Evolutionary conservation across 108 stramenopile species (phyloP).

Genomic region (Fragilaria radians): DNA sequence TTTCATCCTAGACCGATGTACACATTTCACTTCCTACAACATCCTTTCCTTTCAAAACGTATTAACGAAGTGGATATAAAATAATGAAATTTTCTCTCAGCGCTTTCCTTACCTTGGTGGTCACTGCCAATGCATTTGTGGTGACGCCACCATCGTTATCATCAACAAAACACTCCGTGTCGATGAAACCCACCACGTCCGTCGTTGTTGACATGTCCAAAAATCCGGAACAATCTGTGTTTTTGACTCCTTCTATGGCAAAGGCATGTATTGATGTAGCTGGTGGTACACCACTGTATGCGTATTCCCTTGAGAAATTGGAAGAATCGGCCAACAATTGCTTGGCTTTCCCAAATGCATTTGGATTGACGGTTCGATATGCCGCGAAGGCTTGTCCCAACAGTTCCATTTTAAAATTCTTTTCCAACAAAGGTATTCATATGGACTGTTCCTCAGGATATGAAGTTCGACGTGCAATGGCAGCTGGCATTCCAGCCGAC

Average conservation of each 20-base stretch:
- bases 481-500: constrained; percentile 78
- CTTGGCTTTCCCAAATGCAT: constrained; percentile 93
- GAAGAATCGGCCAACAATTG: constrained; percentile 76
- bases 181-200: too few relatives aligned
- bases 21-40: too few relatives aligned
- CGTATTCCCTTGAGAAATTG: constrained; percentile 86
- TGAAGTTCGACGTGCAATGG: constrained; percentile 85
- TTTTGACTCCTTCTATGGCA: constrained; percentile 77
- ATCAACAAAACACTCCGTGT: neutral
- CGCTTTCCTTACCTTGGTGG: neutral
- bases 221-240: constrained; percentile 42
- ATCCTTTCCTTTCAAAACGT: too few relatives aligned
- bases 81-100: neutral
- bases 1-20: too few relatives aligned
- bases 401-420: constrained; percentile 83
- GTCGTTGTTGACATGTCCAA: constrained; percentile 21
- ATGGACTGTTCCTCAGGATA: constrained; percentile 93
- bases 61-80: too few relatives aligned
- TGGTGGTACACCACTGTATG: constrained; percentile 90
- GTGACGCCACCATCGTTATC: neutral
- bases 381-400: constrained; percentile 98
- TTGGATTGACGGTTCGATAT: constrained; percentile 93
- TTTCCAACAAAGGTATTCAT: constrained; percentile 82
- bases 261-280: constrained; percentile 67
- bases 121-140: neutral